Percentiles rank a stretch among this genome's conserved stretches.
These are phyloP conservation scores for Sporothrix protearum DNA, from an alignment of 2,329 filamentous ascomycete species.

Conservation along the genomic window DNA sequence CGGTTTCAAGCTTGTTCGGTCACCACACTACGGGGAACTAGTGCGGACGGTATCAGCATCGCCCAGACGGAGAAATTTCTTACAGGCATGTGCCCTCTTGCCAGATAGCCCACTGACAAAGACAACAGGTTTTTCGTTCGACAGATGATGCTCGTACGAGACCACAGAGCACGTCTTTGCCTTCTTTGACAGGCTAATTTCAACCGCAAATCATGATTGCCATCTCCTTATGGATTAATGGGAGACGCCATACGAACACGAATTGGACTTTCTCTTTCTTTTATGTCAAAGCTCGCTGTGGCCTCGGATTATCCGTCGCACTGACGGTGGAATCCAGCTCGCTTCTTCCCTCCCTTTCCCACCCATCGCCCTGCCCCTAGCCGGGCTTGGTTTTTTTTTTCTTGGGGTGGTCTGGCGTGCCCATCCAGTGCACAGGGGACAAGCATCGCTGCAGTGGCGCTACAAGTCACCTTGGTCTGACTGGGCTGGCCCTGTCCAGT, in stretches of 20 bases:
- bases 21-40: neutral
- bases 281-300: neutral
- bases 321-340: neutral
- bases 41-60: neutral
- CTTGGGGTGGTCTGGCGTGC: neutral
- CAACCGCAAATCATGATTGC: neutral
- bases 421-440: neutral
- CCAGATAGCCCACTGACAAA: neutral
- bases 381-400: neutral
- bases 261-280: neutral
- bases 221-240: neutral
- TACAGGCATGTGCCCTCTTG: too few relatives aligned
- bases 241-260: neutral
- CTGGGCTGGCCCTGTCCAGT: conserved; percentile 12
- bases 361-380: neutral
- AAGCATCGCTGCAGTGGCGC: neutral
- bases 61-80: neutral
- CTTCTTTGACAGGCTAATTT: neutral
- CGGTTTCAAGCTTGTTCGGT: neutral
- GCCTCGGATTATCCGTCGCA: neutral
- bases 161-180: neutral
- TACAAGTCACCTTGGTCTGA: neutral
- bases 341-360: neutral
- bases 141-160: neutral
- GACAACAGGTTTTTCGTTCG: neutral